Conservation (phyloP, 176 grass and related monocot species). For the Triticum monococcum region DNA sequence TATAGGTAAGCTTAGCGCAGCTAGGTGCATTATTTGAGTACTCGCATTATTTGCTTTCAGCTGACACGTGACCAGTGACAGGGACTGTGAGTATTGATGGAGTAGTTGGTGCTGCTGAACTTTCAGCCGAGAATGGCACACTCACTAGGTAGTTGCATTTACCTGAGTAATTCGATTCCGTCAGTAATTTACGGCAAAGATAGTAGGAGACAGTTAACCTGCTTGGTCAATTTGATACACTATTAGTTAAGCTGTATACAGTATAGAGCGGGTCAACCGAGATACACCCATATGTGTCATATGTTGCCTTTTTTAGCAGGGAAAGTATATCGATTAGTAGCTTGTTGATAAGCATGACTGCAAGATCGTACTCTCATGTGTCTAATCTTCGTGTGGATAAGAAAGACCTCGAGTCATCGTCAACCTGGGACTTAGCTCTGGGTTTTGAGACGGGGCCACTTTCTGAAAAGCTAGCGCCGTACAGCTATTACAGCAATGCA, state of each 20-base stretch:
- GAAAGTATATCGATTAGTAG: not conserved
- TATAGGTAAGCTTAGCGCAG: not conserved
- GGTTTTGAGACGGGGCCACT: not conserved
- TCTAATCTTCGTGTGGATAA: not conserved
- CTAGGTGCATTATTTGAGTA: conserved; percentile 11
- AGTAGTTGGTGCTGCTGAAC: not conserved
- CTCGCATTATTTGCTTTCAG: conserved; percentile 18
- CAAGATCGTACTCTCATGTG: not conserved
- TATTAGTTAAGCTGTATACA: not conserved
- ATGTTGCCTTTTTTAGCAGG: not conserved
- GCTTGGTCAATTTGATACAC: not conserved
- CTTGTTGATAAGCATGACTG: not conserved
- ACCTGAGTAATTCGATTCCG: too few species aligned
- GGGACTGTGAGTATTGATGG: conserved; percentile 19
- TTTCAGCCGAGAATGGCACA: not conserved
- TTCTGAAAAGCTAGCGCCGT: conserved; percentile 20
- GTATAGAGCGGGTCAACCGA: not conserved
- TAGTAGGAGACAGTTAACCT: not conserved
- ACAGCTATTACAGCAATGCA: not conserved
- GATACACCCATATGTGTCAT: not conserved
- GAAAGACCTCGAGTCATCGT: conserved; percentile 3
- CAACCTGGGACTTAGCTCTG: not conserved
- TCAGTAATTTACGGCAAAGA: not conserved
- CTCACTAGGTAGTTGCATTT: not conserved
- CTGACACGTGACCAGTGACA: not conserved